A percentile compares a stretch with the other conserved stretches of the same genome.
phyloP scores from a whole-genome alignment of 1,284 basidiomycete species.

The Moesziomyces parantarcticus region DNA sequence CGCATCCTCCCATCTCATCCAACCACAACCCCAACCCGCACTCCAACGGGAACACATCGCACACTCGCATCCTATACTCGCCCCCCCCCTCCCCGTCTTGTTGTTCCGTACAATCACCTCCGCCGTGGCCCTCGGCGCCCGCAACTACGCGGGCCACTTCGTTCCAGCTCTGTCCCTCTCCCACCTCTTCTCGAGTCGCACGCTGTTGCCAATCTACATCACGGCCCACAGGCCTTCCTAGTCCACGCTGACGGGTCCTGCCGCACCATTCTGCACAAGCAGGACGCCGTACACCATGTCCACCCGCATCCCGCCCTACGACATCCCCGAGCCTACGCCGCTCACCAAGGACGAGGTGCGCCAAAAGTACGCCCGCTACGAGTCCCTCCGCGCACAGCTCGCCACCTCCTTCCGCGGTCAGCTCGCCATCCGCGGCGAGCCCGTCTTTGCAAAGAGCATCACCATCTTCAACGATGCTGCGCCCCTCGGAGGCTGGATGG shows the following conservation, averaged over 20 bases:
- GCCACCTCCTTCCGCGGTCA: slow-evolving; percentile 31
- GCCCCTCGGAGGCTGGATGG: slow-evolving; percentile 53
- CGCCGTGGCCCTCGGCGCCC: slow-evolving; percentile 3
- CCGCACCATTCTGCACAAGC: slow-evolving; percentile 50
- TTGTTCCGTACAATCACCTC: background rate
- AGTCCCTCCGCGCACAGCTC: slow-evolving; percentile 29
- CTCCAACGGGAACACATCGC: no score
- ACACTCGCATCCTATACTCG: slow-evolving; percentile 3
- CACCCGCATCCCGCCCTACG: slow-evolving; percentile 40
- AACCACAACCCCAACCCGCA: no score
- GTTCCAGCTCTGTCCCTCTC: background rate
- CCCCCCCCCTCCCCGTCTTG: background rate
- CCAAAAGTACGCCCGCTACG: slow-evolving; percentile 31
- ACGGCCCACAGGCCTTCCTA: slow-evolving; percentile 41
- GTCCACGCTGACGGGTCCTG: slow-evolving; percentile 10
- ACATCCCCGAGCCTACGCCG: slow-evolving; percentile 40
- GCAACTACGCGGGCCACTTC: slow-evolving; percentile 20
- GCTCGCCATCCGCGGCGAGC: slow-evolving; percentile 42
- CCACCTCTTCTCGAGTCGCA: slow-evolving; percentile 2
- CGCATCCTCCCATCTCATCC: no score
- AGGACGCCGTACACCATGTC: slow-evolving; percentile 24
- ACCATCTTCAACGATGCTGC: slow-evolving; percentile 58
- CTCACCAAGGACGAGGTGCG: slow-evolving; percentile 24
- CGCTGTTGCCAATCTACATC: slow-evolving; percentile 16
- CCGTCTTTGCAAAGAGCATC: slow-evolving; percentile 41